Base-by-base conservation (phyloP, 352 stramenopile genomes). In the Saprolegnia parasitica region DNA sequence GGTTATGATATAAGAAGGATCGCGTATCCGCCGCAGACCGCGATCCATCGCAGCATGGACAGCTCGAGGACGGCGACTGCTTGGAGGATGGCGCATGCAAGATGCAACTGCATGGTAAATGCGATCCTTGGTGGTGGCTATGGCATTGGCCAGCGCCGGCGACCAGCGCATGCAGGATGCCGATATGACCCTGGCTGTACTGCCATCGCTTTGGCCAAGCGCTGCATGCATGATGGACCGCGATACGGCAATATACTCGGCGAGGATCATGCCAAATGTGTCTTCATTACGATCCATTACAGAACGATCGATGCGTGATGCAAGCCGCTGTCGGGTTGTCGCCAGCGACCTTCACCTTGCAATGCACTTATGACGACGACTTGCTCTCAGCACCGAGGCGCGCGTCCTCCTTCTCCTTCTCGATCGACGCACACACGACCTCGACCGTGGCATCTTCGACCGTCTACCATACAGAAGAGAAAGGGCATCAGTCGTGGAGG, bases 371-470 rank as follows among this genome's bases (percentile, higher is more conserved):
- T 67, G 77, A 74, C 67, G 81, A 88, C 73, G 83, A 86, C 77
- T 91, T 91, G 81, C 76, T 89, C 72, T 94, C 85, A 58, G 78
- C 77, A 40, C 81, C 84, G 62, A 80, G 76, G 32, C 84, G 84
- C 71, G 83, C 86, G 13, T 81, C 86, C 57, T 94, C 86, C 77
- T 93, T 92, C 74, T 94, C 86, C 15, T 84, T 86, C 68, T 94
- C 86, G 54, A 94, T 91, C 71, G 87, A 74, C 75, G 79, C 73
- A 67, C 86, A 94, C 16, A 91, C 78, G 67, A 85, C 80, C 61
- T 93, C 85, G 64, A 94, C 83, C 76, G 90, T 91, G 9, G 81
- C 77, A 62, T 94, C 86, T 66, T 74, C 79, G 1, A 94, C 78
- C 26, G 84, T 74, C 85, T 93, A 58, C 13, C 63, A 5, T 1